Evolutionary conservation across 805 yeast species (phyloP).

Genomic region (Helenozyma rhizophorensis): DNA sequence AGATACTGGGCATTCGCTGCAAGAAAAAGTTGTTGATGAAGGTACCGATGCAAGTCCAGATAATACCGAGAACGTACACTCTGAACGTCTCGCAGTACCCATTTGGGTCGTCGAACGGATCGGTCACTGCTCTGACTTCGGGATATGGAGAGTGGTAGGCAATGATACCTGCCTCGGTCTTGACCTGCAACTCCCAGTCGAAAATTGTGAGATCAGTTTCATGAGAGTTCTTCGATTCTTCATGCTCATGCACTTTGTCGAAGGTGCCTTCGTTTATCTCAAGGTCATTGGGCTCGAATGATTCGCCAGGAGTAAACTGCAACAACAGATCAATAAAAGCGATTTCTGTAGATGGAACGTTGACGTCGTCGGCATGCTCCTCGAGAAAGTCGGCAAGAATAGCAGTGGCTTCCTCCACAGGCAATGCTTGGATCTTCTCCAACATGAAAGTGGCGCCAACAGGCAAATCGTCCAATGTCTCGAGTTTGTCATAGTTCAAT

Average conservation of each 20-base stretch:
- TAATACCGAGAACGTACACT: constrained; percentile 16
- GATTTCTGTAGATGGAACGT: constrained; percentile 37
- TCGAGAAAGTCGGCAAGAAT: constrained; percentile 36
- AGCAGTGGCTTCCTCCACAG: constrained; percentile 35
- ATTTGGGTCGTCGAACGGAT: constrained; percentile 35
- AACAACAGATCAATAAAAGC: constrained; percentile 26
- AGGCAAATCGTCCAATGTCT: constrained; percentile 29
- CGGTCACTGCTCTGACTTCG: constrained; percentile 37
- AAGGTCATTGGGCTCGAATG: no score
- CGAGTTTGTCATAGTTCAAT: constrained; percentile 22
- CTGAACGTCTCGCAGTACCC: constrained; percentile 35
- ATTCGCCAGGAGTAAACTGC: constrained; percentile 9
- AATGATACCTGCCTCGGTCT: constrained; percentile 32
- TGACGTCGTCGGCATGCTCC: constrained; percentile 45
- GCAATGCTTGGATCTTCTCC: constrained; percentile 32
- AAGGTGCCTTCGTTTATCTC: no score
- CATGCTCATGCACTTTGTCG: no score
- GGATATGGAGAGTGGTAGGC: constrained; percentile 40
- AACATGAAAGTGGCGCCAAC: constrained; percentile 33
- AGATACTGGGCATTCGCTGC: constrained; percentile 15
- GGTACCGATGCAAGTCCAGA: constrained; percentile 27
- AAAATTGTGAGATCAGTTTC: not conserved
- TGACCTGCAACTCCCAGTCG: constrained; percentile 30
- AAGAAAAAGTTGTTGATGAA: constrained; percentile 15
- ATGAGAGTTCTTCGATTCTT: no score